A percentile compares a stretch with the other conserved stretches of the same genome.
Evolutionary conservation across 129 eudicot species (phyloP).

Genomic region (sunflower (Helianthus annuus)): HanXRQr2.0-SUNRISE NC_035435.2:38201056-38201555

Average conservation of each 20-base stretch:
- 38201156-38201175: neutral
- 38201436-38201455: constrained; percentile 2
- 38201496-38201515: neutral
- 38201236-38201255: too few relatives aligned
- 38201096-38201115: constrained; percentile 37
- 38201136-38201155: neutral
- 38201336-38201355: constrained; percentile 74
- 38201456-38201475: neutral
- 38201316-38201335: constrained; percentile 63
- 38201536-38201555: constrained; percentile 44
- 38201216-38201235: too few relatives aligned
- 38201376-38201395: constrained; percentile 83
- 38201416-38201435: constrained; percentile 50
- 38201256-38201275: too few relatives aligned
- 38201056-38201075: constrained; percentile 53
- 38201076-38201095: constrained; percentile 58
- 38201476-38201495: neutral
- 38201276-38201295: too few relatives aligned
- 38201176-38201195: too few relatives aligned
- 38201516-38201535: constrained; percentile 56
- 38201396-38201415: constrained; percentile 70
- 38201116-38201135: neutral
- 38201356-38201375: constrained; percentile 82
- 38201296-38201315: constrained; percentile 54
- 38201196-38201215: too few relatives aligned